These are phyloP conservation scores for Limnanthes douglasii DNA, from an alignment of 345 rosid genomes.

Conservation along the genomic window DNA sequence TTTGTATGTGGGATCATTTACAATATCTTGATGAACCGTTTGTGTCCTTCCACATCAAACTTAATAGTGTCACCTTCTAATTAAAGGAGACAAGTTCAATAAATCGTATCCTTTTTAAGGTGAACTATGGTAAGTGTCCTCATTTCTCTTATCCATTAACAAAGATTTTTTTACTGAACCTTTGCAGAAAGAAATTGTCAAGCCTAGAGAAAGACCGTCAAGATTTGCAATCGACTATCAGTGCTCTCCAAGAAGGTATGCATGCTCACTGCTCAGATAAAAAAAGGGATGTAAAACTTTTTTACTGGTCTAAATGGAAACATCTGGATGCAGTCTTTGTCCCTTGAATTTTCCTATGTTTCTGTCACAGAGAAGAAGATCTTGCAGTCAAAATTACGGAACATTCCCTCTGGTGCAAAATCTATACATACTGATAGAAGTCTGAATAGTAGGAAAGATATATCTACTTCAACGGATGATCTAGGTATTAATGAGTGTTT, in stretches of 20 bases:
- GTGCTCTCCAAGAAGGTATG: slow-evolving; percentile 88
- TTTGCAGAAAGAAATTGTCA: slow-evolving; percentile 68
- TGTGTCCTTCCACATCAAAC: too few species aligned
- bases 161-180: too few species aligned
- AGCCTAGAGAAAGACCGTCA: slow-evolving; percentile 81
- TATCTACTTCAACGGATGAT: slow-evolving; percentile 80
- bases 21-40: too few species aligned
- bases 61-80: too few species aligned
- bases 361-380: slow-evolving; percentile 71
- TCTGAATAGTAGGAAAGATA: slow-evolving; percentile 31
- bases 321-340: slow-evolving; percentile 4
- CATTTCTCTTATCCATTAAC: too few species aligned
- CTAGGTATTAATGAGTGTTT: slow-evolving; percentile 57
- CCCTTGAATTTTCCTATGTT: slow-evolving; percentile 3
- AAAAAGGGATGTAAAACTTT: too few species aligned
- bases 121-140: too few species aligned
- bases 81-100: too few species aligned
- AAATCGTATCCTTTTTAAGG: too few species aligned
- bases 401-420: slow-evolving; percentile 48
- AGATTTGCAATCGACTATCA: slow-evolving; percentile 74
- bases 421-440: slow-evolving; percentile 24
- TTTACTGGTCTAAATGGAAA: slow-evolving; percentile 3
- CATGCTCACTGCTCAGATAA: too few species aligned
- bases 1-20: too few species aligned
- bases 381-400: slow-evolving; percentile 70